Percentiles rank a stretch among this genome's conserved stretches.
These are phyloP conservation scores for Biscutella laevigata DNA, from an alignment of 441 rosid species.

Conservation along the genomic window DNA sequence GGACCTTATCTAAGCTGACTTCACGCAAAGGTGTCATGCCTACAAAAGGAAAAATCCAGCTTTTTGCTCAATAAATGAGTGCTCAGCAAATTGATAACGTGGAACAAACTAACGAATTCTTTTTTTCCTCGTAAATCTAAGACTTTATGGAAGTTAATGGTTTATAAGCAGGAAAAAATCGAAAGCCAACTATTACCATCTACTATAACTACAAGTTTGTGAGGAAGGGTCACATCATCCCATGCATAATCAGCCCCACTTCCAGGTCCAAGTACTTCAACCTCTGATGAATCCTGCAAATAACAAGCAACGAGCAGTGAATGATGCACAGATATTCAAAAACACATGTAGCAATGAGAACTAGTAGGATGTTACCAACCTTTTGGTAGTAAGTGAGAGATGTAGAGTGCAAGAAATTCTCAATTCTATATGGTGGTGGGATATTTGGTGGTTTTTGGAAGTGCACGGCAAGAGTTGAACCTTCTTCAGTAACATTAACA, in stretches of 20 bases:
- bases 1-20: slow-evolving; percentile 89
- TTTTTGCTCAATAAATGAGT: slow-evolving; percentile 10
- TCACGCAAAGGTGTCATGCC: slow-evolving; percentile 65
- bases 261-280: slow-evolving; percentile 73
- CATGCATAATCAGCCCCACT: slow-evolving; percentile 68
- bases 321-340: slow-evolving; percentile 10
- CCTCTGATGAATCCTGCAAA: slow-evolving; percentile 69
- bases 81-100: slow-evolving; percentile 6
- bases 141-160: neutral
- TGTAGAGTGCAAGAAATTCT: slow-evolving; percentile 58
- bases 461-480: slow-evolving; percentile 70
- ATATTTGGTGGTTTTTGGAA: slow-evolving; percentile 70
- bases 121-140: neutral
- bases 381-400: slow-evolving; percentile 79
- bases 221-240: slow-evolving; percentile 93
- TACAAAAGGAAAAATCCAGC: slow-evolving; percentile 30
- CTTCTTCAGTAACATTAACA: slow-evolving; percentile 76
- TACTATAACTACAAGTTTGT: slow-evolving; percentile 64
- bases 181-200: slow-evolving; percentile 43
- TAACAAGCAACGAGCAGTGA: slow-evolving; percentile 15
- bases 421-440: slow-evolving; percentile 79
- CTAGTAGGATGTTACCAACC: slow-evolving; percentile 41
- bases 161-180: neutral
- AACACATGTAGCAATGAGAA: slow-evolving; percentile 15
- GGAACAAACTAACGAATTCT: neutral